Evolutionary conservation across 1,139 yeast species (phyloP), one percentile per base, ranked within the genome.

Genomic region (Suhomyces bribrorum): DNA sequence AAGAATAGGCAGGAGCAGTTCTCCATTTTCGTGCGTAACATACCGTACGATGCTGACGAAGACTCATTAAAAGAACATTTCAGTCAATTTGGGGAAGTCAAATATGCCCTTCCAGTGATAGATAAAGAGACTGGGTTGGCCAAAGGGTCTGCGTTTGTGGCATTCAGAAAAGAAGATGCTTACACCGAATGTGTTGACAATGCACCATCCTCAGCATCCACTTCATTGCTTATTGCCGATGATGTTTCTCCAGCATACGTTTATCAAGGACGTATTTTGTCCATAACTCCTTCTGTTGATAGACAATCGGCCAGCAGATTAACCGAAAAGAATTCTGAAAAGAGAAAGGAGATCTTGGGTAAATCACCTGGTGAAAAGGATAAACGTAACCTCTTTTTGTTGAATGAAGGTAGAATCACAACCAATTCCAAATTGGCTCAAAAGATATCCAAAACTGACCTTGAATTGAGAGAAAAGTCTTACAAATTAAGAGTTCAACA

Each of bases 141-240:
- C 8, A 86, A 76, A 59, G 99, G 99, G 40, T 85, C 96, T 1
- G 99, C 97, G 0, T 92, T 92, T 59, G 96, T 92, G 31, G 96
- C 96, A 0, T 92, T 92, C 58, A 62, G 59, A 38, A 69, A 74
- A 24, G 79, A 78, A 44, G 79, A 73, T 5, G 79, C 86, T 3
- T 86, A 80, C 53, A 70, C 73, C 23, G 74, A 75, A 38, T 92
- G 97, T 64, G 62, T 90, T 29, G 73, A 73, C 4, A 75, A 80
- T 52, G 96, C 97, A 0, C 97, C 97, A 24, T 74, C 78, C 23
- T 74, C 79, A n/a, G 79, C 83, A 8, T 69, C 88, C 2, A 78
- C 90, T 2, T 87, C 97, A 2, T 66, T 92, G 51, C 75, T 92
- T 50, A 82, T 92, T 46, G 86, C 97, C 8, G 98, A 92, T 61